Evolutionary conservation across 139 green algal genomes (phyloP).

Genomic region (Monoraphidium neglectum): DNA sequence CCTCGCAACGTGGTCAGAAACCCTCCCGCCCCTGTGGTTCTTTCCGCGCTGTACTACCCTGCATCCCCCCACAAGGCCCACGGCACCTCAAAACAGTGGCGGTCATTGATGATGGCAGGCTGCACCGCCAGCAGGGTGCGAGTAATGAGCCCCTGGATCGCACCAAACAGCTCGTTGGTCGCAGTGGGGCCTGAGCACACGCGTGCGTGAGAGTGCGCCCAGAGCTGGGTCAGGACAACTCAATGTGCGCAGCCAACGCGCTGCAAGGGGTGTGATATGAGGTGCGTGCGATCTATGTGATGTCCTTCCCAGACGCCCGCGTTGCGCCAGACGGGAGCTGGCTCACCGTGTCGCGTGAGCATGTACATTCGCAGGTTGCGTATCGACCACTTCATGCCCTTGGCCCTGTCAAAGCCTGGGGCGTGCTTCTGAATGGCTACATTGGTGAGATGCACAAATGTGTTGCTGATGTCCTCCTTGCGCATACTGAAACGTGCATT

Average conservation of each 20-base stretch:
- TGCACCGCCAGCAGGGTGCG: conserved; percentile 69
- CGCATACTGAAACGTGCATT: conserved; percentile 54
- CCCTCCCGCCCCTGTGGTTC: too few species aligned
- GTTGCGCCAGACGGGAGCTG: too few species aligned
- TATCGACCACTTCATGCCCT: conserved; percentile 68
- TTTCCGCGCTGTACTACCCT: too few species aligned
- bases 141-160: conserved; percentile 67
- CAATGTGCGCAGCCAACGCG: too few species aligned
- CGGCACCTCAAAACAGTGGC: conserved; percentile 77
- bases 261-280: too few species aligned
- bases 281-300: too few species aligned
- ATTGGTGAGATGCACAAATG: conserved; percentile 86
- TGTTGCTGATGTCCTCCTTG: conserved; percentile 71
- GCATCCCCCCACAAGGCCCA: too few species aligned
- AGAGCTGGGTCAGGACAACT: too few species aligned
- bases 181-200: conserved; percentile 48
- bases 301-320: too few species aligned
- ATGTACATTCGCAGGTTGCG: conserved; percentile 56
- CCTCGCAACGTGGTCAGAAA: too few species aligned
- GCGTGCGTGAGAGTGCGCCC: too few species aligned
- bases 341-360: conserved; percentile 48
- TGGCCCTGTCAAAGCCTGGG: conserved; percentile 41
- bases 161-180: conserved; percentile 53
- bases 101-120: conserved; percentile 74
- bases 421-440: conserved; percentile 78